Base-by-base conservation (phyloP, 2,329 filamentous ascomycete genomes). In the Botrytis fabae region DNA sequence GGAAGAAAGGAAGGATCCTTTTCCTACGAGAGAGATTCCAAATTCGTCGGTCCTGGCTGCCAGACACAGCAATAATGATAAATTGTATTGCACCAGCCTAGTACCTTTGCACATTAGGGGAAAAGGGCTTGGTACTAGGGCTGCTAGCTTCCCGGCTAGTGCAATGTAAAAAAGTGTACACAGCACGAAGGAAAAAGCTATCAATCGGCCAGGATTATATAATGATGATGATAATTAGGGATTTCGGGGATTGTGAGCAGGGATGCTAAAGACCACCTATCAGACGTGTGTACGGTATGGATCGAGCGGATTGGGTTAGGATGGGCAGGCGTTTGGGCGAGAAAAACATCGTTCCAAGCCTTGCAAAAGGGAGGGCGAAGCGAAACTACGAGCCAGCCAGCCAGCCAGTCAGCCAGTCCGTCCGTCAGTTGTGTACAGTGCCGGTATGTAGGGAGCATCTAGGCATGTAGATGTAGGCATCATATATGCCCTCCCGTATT, bases 191-290 rank as follows among this genome's bases (percentile, higher is more conserved):
- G 6, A 38, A 40, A 57, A 46, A 48, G 28, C 5, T 35, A 32
- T 32, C n/a, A 35, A 46, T 32, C n/a, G 4, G 62, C 42, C 42
- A 46, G 62, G 62, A 64, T 48, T 16, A 48, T 22, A 35, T 20
- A 64, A 38, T 40, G 59, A 61, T 61, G 40, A 46, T 64, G 42
- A 48, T 35, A 44, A 35, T 46, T 35, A 44, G 42, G 28, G 42
- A 64, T 48, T 40, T 54, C 64, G 64, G 64, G 64, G 64, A 65
- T 54, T 66, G 32, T 40, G 32, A 28, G 22, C 64, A 66, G 64
- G 64, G 64, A 66, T 66, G 38, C 46, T 20, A 28, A 51, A 46
- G 10, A 12, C 46, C 63, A 51, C 63, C 32, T 51, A 38, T 66
- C 28, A 51, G 20, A 51, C 40, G 38, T 40, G 46, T 66, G 48